Evolutionary conservation across 73 alveolate species (phyloP).

Genomic region (Uronychia binucleata): DNA sequence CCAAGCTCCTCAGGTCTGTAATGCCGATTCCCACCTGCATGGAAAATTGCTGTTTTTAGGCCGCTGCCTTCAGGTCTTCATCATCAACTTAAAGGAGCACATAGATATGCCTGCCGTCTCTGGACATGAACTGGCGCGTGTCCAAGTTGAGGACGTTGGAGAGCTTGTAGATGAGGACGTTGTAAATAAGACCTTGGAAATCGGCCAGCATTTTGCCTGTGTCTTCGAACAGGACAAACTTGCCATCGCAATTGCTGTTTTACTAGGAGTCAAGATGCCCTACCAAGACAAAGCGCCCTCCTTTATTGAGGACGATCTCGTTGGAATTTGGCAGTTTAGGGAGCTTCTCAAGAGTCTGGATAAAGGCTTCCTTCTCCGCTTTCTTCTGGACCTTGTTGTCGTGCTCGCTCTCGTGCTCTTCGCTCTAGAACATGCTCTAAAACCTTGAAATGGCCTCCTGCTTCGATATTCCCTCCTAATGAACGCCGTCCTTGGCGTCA

Average conservation of each 20-base stretch:
- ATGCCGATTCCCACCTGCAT: slow-evolving; percentile 40
- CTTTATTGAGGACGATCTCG: neutral
- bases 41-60: slow-evolving; percentile 22
- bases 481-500: neutral
- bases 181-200: neutral
- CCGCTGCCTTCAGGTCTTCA: slow-evolving; percentile 24
- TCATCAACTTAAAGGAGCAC: slow-evolving; percentile 19
- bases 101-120: slow-evolving; percentile 25
- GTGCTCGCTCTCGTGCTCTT: neutral
- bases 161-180: neutral
- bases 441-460: neutral
- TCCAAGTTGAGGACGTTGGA: neutral
- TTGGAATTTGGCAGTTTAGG: neutral
- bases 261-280: neutral
- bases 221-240: neutral
- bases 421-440: neutral
- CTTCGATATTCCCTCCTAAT: neutral
- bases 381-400: neutral
- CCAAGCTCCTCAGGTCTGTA: slow-evolving; percentile 18
- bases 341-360: neutral
- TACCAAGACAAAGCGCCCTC: neutral
- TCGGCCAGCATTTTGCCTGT: neutral
- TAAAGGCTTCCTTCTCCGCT: neutral
- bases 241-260: too few relatives aligned
- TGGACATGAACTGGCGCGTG: neutral